Conservation (phyloP, 257 asterid species). For the Haberlea rhodopensis region DNA sequence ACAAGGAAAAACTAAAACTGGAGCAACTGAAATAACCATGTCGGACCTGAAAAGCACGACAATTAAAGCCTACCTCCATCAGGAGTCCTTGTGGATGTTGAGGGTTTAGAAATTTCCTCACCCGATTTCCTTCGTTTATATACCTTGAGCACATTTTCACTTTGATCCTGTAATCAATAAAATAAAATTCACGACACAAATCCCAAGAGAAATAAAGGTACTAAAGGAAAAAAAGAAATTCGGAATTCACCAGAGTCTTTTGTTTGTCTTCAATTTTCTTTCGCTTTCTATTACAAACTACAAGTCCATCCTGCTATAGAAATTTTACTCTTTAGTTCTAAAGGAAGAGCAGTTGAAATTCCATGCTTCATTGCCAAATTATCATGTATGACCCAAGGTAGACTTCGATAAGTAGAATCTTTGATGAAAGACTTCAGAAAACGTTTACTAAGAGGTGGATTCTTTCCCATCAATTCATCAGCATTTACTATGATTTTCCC, state of each 20-base stretch:
- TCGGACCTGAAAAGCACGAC: not conserved
- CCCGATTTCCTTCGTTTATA: slow-evolving; percentile 34
- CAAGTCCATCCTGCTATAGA: slow-evolving; percentile 63
- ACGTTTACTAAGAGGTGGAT: slow-evolving; percentile 68
- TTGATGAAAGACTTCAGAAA: slow-evolving; percentile 77
- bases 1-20: slow-evolving; percentile 1
- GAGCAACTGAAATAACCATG: slow-evolving; percentile 8
- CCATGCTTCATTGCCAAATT: slow-evolving; percentile 70
- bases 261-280: slow-evolving; percentile 59
- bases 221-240: slow-evolving; percentile 20
- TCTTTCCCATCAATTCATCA: slow-evolving; percentile 62
- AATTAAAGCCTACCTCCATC: slow-evolving; percentile 35
- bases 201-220: slow-evolving; percentile 20
- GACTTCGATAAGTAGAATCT: slow-evolving; percentile 79
- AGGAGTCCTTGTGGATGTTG: slow-evolving; percentile 24
- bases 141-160: slow-evolving; percentile 44
- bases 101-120: slow-evolving; percentile 29
- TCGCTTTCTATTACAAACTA: slow-evolving; percentile 67
- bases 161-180: slow-evolving; percentile 35
- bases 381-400: slow-evolving; percentile 93
- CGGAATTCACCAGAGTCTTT: slow-evolving; percentile 44
- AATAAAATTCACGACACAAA: slow-evolving; percentile 25
- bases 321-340: slow-evolving; percentile 43
- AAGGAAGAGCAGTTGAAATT: slow-evolving; percentile 67
- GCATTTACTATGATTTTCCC: slow-evolving; percentile 51